A percentile compares a stretch with the other conserved stretches of the same genome.
These are phyloP conservation scores for Carex scoparia DNA, from an alignment of 176 grass and related monocot genomes.

Conservation along the genomic window DNA sequence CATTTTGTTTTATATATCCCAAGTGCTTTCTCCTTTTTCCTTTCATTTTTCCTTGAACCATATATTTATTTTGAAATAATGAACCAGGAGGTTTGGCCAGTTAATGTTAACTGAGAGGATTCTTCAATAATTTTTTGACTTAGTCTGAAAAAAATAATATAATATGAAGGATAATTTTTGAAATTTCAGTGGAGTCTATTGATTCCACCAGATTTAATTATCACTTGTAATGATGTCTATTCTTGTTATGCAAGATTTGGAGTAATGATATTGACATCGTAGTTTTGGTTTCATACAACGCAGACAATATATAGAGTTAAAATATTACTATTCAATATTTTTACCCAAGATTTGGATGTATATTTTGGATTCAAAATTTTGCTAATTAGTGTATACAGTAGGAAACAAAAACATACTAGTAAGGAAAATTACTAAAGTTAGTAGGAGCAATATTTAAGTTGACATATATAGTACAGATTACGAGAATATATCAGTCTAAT, in stretches of 20 bases:
- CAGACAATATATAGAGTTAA: no score
- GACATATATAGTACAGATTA: not conserved
- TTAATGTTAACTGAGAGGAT: no score
- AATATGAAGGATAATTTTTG: no score
- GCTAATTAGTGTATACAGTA: not conserved
- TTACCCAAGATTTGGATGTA: not conserved
- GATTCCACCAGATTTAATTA: not conserved
- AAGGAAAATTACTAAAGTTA: not conserved
- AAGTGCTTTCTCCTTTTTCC: not conserved
- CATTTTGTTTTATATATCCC: not conserved
- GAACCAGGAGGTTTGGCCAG: no score
- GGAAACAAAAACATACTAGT: not conserved
- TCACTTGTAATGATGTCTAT: not conserved
- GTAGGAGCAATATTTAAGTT: not conserved
- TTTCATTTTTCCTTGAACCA: not conserved
- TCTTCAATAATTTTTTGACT: no score
- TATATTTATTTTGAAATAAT: no score
- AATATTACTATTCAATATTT: no score
- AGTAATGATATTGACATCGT: no score
- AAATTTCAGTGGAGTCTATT: not conserved
- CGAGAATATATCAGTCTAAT: not conserved
- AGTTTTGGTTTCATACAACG: no score
- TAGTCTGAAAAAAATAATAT: no score
- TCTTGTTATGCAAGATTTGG: not conserved
- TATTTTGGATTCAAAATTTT: not conserved